Base-by-base conservation (phyloP, 164 flowering plant genomes). In the Chloranthus sessilifolius region DNA sequence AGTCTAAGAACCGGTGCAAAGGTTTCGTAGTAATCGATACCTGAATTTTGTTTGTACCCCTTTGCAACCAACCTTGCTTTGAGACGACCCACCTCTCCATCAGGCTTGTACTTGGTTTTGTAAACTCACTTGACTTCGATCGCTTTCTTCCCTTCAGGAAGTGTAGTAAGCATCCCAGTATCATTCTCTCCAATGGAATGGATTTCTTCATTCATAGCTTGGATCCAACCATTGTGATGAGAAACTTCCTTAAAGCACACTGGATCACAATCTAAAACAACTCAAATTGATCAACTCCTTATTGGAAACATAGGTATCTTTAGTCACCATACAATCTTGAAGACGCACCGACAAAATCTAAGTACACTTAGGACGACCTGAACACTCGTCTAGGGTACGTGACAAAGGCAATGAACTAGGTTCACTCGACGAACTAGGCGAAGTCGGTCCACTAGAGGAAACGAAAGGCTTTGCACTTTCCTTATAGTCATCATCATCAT, bases 81-180 rank as follows among this genome's bases (percentile, higher is more conserved):
- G 43, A 25, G 26, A 39, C 26, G 50, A 5, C 45, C 59, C 1
- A 47, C 30, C 10, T 33, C 10, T 4, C 43, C 60, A 2, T 56
- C 21, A 10, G 11, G 12, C 16, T 47, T 56, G n/a, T 25, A 4
- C 47, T 57, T 39, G 2, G 61, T 48, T n/a, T 48, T 57, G 23
- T 47, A 57, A n/a, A 57, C 30, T 53, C 53, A 57, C 23, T 48
- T 57, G 1, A 57, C 53, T 11, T 47, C 40, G 9, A 48, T 48
- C 4, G 53, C n/a, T 6, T 57, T 57, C 7, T 57, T 27, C 2
- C 53, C 61, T 7, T 57, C 11, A 1, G 61, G 47, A 5, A 56
- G 60, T 11, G 25, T 28, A 1, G 4, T 3, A 3, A 54, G 20
- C 41, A 43, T 50, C 42, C 30, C 29, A 8, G 49, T 43, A 5